A percentile compares a stretch with the other conserved stretches of the same genome.
phyloP scores from a whole-genome alignment of 1,284 basidiomycete genomes.

The Sporisorium reilianum region DNA sequence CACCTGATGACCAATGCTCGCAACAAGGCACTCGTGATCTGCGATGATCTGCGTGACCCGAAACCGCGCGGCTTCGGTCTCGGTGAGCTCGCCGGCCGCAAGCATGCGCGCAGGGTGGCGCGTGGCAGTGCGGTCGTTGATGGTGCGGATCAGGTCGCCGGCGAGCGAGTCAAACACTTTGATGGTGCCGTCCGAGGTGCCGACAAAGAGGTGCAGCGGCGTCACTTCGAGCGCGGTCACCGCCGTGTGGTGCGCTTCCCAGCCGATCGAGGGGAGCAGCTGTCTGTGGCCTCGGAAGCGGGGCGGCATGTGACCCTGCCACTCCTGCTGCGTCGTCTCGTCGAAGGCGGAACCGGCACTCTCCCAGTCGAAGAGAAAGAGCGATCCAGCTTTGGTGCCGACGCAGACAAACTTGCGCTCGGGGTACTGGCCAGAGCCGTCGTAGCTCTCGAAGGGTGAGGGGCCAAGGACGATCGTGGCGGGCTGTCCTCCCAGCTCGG shows the following conservation, averaged over 20 bases:
- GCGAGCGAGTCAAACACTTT: constrained; percentile 79
- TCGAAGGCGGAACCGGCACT: constrained; percentile 36
- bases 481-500: background rate
- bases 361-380: constrained; percentile 65
- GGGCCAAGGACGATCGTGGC: constrained; percentile 42
- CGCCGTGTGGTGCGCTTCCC: constrained; percentile 54
- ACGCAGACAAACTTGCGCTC: constrained; percentile 63
- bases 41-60: constrained; percentile 77
- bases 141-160: constrained; percentile 65
- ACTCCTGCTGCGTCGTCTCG: constrained; percentile 38
- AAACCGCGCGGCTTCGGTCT: constrained; percentile 71
- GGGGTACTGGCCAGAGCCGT: constrained; percentile 37
- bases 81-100: constrained; percentile 72
- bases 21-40: constrained; percentile 76
- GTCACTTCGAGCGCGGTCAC: constrained; percentile 61
- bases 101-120: constrained; percentile 74
- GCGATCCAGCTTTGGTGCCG: constrained; percentile 58
- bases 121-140: constrained; percentile 65
- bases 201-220: constrained; percentile 51
- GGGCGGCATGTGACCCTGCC: constrained; percentile 71
- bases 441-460: constrained; percentile 25
- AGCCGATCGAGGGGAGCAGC: constrained; percentile 72
- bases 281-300: constrained; percentile 75
- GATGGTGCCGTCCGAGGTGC: constrained; percentile 74
- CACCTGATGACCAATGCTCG: constrained; percentile 76